Conservation (phyloP, 441 rosid genomes). For the Cnidoscolus chayamansa region DNA sequence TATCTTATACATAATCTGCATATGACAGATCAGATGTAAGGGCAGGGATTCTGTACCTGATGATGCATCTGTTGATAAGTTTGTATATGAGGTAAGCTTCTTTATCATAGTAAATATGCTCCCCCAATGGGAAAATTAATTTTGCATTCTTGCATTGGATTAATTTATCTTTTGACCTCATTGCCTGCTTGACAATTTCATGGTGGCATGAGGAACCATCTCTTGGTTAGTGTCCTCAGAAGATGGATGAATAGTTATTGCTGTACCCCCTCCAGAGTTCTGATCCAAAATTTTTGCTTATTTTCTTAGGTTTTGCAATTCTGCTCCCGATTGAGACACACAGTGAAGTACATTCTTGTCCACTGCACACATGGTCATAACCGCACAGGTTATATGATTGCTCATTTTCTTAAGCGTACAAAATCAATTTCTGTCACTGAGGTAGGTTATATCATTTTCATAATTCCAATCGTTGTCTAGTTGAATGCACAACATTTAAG, state of each 20-base stretch:
- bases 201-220: neutral
- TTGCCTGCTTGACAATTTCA: neutral
- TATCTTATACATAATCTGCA: slow-evolving; percentile 4
- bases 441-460: slow-evolving; percentile 35
- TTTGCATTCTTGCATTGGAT: neutral
- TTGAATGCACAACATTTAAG: neutral
- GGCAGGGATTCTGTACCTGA: slow-evolving; percentile 85
- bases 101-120: neutral
- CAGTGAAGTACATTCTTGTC: slow-evolving; percentile 73
- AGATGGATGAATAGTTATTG: neutral
- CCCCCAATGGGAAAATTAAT: neutral
- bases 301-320: slow-evolving; percentile 16
- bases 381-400: slow-evolving; percentile 93
- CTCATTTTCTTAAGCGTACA: slow-evolving; percentile 86
- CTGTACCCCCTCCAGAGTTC: neutral
- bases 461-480: neutral
- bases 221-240: neutral
- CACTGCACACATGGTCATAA: slow-evolving; percentile 98
- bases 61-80: slow-evolving; percentile 64
- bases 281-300: neutral
- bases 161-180: neutral
- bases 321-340: slow-evolving; percentile 8
- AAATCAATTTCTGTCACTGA: slow-evolving; percentile 64
- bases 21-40: slow-evolving; percentile 62
- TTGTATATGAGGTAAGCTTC: slow-evolving; percentile 66